phyloP scores from a whole-genome alignment of 768 basidiomycete species.

The Suillus hirtellus region DNA sequence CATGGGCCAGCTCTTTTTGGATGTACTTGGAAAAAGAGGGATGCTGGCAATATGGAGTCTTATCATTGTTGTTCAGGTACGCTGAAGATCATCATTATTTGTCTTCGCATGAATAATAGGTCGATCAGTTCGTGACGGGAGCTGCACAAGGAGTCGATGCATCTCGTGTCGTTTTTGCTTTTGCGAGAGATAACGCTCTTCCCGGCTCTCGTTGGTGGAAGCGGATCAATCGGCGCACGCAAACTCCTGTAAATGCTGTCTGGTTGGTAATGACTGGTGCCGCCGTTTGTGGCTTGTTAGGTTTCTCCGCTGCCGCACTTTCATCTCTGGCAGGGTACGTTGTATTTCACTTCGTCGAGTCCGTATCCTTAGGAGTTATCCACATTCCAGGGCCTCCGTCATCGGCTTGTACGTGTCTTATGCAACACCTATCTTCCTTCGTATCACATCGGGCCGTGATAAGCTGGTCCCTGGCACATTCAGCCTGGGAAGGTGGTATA shows the following conservation, averaged over 20 bases:
- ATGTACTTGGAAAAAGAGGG: slow-evolving; percentile 64
- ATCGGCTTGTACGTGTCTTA: slow-evolving; percentile 71
- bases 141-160: slow-evolving; percentile 77
- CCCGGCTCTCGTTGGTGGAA: slow-evolving; percentile 76
- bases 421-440: slow-evolving; percentile 65
- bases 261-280: slow-evolving; percentile 67
- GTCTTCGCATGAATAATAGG: not conserved
- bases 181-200: slow-evolving; percentile 71
- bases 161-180: slow-evolving; percentile 74
- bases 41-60: slow-evolving; percentile 75
- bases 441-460: slow-evolving; percentile 66
- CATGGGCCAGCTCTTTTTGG: slow-evolving; percentile 72
- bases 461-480: slow-evolving; percentile 62
- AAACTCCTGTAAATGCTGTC: slow-evolving; percentile 74
- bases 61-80: slow-evolving; percentile 62
- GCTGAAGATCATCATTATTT: not conserved
- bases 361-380: slow-evolving; percentile 3
- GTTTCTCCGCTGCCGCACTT: slow-evolving; percentile 64
- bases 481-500: slow-evolving; percentile 58
- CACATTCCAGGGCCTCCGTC: slow-evolving; percentile 55
- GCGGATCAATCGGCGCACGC: slow-evolving; percentile 53
- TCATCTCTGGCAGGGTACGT: slow-evolving; percentile 67
- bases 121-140: slow-evolving; percentile 61
- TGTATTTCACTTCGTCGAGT: not conserved
- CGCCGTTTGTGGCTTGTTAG: slow-evolving; percentile 60